Evolutionary conservation across 139 green algal genomes (phyloP), one percentile per base, ranked within the genome.

Genomic region (Micractinium sp.): DNA sequence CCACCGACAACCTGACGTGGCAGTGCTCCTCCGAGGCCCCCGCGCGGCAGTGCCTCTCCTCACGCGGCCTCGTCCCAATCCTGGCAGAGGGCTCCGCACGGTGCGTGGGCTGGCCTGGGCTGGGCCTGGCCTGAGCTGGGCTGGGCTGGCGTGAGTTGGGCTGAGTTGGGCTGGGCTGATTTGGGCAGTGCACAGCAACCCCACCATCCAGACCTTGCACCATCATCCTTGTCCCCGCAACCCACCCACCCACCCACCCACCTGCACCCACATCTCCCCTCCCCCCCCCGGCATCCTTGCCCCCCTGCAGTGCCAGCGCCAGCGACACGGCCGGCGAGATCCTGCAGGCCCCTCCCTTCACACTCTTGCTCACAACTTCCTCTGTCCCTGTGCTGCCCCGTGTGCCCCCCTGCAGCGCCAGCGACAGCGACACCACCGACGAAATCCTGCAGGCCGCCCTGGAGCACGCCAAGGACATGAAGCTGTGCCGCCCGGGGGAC

Each of bases 371-470:
- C 36, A 56, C 29, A 12, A 15, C n/a, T 20, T 18, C n/a, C 33
- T 16, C 81, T 76, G 14, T 15, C 35, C 73, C 73, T 56, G 47
- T 56, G 47, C 9, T 56, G 47, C 47, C 29, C 41, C n/a, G n/a
- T n/a, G n/a, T n/a, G n/a, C n/a, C 47, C 47, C 29, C 16, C 22
- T 75, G 35, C 86, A 89, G 88, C 7, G 96, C 97, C 25, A 97
- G 95, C 14, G 97, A 98, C 90, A 95, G 92, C 3, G 97, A 99
- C 92, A 99, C 97, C 33, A 98, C 96, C 13, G 97, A 99, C 81
- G 94, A 96, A 82, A 96, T 97, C 61, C 89, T 97, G 39, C 69
- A 89, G 36, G 91, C 94, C 13, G 94, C 94, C 38, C 81, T 96
- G 27, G 89, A 94, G 87, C 93, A 98, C 83, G 97, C 96, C 35